Evolutionary conservation across 2,329 filamentous ascomycete genomes (phyloP), one percentile per base, ranked within the genome.

Genomic region (Helotiales sp.): DNA sequence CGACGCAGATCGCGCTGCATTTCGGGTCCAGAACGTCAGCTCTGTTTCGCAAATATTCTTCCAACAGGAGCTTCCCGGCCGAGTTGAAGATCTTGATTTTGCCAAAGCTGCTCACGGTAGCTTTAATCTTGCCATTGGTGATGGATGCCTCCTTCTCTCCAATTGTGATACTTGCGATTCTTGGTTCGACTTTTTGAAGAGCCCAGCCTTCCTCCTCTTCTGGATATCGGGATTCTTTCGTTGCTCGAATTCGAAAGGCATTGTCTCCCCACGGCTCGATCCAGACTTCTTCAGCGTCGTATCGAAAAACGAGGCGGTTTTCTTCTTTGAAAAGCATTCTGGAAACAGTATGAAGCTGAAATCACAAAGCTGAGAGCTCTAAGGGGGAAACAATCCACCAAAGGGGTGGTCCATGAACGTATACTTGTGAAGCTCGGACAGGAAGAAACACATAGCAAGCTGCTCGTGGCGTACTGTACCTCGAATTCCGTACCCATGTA

Each of bases 11-110:
- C 0, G 84, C 82, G 61, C 82, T 84, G 73, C 81, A 82, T 75
- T 85, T 86, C 0, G 83, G 82, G 69, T 85, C 83, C 6, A 73
- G 72, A 1, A 80, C 76, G 71, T 86, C 84, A 32, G 77, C 74
- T 15, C 84, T 78, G 64, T 84, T 79, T 15, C 84, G 81, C 24
- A 80, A 77, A 68, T 84, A 86, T 70, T 86, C 84, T 70, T 86
- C 84, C 0, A 86, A 74, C 0, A 86, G 74, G 1, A 80, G 71
- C 37, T 80, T 80, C 22, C 80, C 82, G 0, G 74, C 77, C 0
- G 75, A 70, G 67, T 84, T 80, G 70, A 77, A 79, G 62, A 86
- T 79, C 26, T 79, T 81, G 24, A 86, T 70, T 68, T 86, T 86
- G 8, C 84, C 84, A 11, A 78, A 75, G 3, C 78, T 75, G 1